Conservation (phyloP, 2,329 filamentous ascomycete genomes). For the Blastomyces gilchristii region DNA sequence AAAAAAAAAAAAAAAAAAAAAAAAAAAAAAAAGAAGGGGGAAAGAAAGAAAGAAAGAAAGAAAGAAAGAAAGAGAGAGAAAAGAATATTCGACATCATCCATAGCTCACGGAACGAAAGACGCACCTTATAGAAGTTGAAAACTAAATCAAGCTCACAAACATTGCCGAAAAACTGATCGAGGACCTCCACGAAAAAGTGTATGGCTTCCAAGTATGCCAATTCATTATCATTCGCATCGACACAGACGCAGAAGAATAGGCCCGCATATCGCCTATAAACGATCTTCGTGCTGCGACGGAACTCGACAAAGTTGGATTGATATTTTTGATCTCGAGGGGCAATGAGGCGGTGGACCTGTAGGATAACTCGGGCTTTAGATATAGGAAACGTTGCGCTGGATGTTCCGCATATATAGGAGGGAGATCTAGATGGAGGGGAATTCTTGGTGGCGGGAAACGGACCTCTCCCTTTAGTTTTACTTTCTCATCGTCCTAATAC, state of each 20-base stretch:
- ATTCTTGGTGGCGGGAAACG: slow-evolving; percentile 14
- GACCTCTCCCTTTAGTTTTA: slow-evolving; percentile 96
- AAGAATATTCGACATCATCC: not conserved
- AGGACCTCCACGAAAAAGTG: slow-evolving; percentile 99
- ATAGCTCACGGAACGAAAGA: slow-evolving; percentile 6
- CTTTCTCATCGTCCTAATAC: slow-evolving; percentile 81
- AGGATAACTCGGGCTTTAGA: slow-evolving; percentile 6
- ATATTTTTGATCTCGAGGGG: slow-evolving; percentile 96
- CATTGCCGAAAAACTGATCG: slow-evolving; percentile 97
- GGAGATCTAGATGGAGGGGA: too few species aligned
- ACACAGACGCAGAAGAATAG: slow-evolving; percentile 99
- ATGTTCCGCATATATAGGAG: not conserved
- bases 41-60: too few species aligned
- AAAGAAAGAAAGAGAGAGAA: not conserved
- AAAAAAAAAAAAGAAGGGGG: too few species aligned
- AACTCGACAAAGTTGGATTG: slow-evolving; percentile 98
- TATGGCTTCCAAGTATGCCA: slow-evolving; percentile 92
- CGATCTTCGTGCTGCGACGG: slow-evolving; percentile 64
- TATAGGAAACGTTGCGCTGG: not conserved
- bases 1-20: too few species aligned
- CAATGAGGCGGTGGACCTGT: slow-evolving; percentile 90
- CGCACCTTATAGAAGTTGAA: slow-evolving; percentile 61
- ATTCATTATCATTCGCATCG: slow-evolving; percentile 96
- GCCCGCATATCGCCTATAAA: slow-evolving; percentile 93
- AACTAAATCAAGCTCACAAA: slow-evolving; percentile 89